Percentiles rank a stretch among this genome's conserved stretches.
These are phyloP conservation scores for Salix udensis DNA, from an alignment of 345 rosid species.

Conservation along the genomic window DNA sequence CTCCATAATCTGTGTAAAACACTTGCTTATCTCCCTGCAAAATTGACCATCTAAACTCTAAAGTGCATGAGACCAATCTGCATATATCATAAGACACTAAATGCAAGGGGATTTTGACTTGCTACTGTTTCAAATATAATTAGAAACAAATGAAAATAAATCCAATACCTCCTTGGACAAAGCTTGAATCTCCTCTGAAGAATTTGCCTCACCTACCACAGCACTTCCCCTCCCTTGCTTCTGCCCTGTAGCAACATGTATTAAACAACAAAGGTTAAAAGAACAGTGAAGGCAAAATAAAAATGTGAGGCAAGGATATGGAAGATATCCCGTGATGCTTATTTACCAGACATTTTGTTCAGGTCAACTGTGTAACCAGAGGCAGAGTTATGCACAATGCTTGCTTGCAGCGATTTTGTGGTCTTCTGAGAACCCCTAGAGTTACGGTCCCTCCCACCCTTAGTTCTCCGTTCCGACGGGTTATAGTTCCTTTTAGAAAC, in stretches of 20 bases:
- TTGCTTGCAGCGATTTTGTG: constrained; percentile 75
- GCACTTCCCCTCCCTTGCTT: constrained; percentile 49
- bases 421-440: constrained; percentile 49
- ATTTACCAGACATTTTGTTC: constrained; percentile 39
- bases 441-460: constrained; percentile 62
- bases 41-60: neutral
- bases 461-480: constrained; percentile 80
- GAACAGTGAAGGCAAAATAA: neutral
- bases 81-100: neutral
- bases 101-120: constrained; percentile 1
- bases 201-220: constrained; percentile 36
- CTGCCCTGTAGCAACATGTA: constrained; percentile 38
- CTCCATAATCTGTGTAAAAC: neutral
- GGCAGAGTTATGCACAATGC: constrained; percentile 45
- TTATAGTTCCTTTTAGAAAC: constrained; percentile 64
- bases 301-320: neutral
- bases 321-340: constrained; percentile 1
- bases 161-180: constrained; percentile 75
- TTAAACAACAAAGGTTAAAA: constrained; percentile 5
- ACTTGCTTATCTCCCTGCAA: neutral
- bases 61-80: neutral
- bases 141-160: constrained; percentile 1
- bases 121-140: constrained; percentile 1
- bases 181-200: constrained; percentile 50
- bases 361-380: constrained; percentile 28